phyloP scores from a whole-genome alignment of 2,329 filamentous ascomycete genomes.

The Thelonectria blattea region DNA sequence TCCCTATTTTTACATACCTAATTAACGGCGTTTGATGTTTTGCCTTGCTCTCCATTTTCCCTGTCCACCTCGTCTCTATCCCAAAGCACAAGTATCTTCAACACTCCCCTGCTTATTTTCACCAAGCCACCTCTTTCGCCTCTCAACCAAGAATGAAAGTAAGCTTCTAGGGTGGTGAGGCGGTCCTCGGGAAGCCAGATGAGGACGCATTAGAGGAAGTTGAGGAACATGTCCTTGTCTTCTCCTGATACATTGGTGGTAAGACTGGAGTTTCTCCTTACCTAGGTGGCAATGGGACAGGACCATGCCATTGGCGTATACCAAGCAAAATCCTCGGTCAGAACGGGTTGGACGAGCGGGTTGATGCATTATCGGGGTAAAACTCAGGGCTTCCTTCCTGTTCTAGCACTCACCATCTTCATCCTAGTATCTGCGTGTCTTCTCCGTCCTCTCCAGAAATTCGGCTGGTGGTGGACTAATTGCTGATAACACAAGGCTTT shows the following conservation, averaged over 20 bases:
- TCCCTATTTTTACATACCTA: too few relatives aligned
- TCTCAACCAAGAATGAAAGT: constrained; percentile 42
- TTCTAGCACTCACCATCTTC: neutral
- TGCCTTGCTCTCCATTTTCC: too few relatives aligned
- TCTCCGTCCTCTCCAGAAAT: constrained; percentile 32
- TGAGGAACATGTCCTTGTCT: neutral
- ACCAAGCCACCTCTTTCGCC: constrained; percentile 41
- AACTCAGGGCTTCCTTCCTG: too few relatives aligned
- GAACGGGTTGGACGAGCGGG: neutral
- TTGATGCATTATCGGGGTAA: too few relatives aligned
- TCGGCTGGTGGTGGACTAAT: constrained; percentile 34
- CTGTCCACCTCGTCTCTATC: too few relatives aligned
- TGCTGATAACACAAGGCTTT: too few relatives aligned
- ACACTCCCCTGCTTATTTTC: too few relatives aligned
- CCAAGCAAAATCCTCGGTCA: constrained; percentile 9
- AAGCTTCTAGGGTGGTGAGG: constrained; percentile 21
- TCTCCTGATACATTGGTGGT: neutral
- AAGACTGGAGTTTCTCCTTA: constrained; percentile 27
- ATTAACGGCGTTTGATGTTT: too few relatives aligned
- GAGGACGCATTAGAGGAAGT: constrained; percentile 31
- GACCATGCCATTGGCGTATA: constrained; percentile 36
- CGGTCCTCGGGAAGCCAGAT: constrained; percentile 38
- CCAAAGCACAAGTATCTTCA: too few relatives aligned
- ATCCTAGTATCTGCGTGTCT: neutral
- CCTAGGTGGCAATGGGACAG: constrained; percentile 33